A percentile compares a stretch with the other conserved stretches of the same genome.
Conservation (phyloP, 2,329 filamentous ascomycete genomes). For the Fusarium sp. region DNA sequence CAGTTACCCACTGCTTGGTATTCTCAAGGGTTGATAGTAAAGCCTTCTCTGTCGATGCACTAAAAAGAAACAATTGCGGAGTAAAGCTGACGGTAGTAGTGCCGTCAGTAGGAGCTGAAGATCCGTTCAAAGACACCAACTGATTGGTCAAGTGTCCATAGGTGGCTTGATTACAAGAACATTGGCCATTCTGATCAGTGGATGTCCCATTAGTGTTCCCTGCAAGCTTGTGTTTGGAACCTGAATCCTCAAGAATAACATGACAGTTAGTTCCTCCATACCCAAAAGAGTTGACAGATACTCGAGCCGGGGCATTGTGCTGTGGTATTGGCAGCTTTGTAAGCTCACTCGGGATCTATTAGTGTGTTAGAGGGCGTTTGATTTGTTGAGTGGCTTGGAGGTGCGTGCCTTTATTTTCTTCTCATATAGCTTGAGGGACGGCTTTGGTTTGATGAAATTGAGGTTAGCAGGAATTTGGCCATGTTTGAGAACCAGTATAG, state of each 20-base stretch:
- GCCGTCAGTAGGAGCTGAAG: not conserved
- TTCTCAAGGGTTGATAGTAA: not conserved
- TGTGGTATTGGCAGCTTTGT: not conserved
- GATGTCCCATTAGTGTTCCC: not conserved
- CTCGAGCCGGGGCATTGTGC: not conserved
- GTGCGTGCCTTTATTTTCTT: not conserved
- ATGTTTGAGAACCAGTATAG: not conserved
- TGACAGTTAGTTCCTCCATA: conserved; percentile 9
- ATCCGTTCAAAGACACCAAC: not conserved
- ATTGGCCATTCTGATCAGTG: accelerated
- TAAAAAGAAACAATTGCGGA: not conserved
- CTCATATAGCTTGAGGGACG: not conserved
- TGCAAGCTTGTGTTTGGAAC: not conserved
- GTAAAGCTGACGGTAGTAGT: not conserved
- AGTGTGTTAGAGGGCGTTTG: not conserved
- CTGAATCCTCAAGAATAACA: not conserved
- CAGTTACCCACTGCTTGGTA: not conserved
- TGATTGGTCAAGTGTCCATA: not conserved
- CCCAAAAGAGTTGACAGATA: conserved; percentile 4
- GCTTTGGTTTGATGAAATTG: conserved; percentile 3
- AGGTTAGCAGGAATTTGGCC: not conserved
- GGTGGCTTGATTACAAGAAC: not conserved
- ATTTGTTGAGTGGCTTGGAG: no score
- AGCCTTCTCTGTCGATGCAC: conserved; percentile 2
- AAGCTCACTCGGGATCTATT: not conserved